These are phyloP conservation scores for Colletotrichum plurivorum DNA, from an alignment of 2,329 filamentous ascomycete genomes.

Conservation along the genomic window DNA sequence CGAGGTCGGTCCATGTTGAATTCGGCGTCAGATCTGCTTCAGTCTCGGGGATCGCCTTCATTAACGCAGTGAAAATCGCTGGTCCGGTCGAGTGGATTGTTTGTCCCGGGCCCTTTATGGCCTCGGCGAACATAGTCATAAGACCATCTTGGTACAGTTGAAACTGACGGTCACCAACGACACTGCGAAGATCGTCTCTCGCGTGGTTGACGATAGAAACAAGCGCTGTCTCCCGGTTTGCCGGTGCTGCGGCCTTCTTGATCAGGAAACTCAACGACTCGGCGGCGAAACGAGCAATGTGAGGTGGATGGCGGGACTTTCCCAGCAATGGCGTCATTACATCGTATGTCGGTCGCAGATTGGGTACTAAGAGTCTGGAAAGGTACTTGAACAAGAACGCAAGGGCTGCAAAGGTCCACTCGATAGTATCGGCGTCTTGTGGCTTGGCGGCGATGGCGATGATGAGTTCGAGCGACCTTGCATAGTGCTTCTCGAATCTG, in stretches of 20 bases:
- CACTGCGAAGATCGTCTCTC: constrained; percentile 74
- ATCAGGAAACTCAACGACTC: constrained; percentile 96
- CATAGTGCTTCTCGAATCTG: constrained; percentile 91
- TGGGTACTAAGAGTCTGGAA: constrained; percentile 86
- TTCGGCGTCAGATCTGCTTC: constrained; percentile 63
- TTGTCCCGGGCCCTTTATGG: constrained; percentile 74
- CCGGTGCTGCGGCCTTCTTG: constrained; percentile 85
- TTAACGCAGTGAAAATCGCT: constrained; percentile 65
- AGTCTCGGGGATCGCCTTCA: constrained; percentile 65
- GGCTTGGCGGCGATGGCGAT: constrained; percentile 83
- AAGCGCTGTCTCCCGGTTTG: constrained; percentile 82
- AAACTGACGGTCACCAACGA: constrained; percentile 69
- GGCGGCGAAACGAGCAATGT: constrained; percentile 92
- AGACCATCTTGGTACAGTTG: constrained; percentile 86
- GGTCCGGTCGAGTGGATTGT: constrained; percentile 73
- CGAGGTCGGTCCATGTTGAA: constrained; percentile 73
- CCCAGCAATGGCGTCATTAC: constrained; percentile 89
- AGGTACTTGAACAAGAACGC: constrained; percentile 99
- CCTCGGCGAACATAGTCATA: constrained; percentile 93
- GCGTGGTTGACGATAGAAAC: constrained; percentile 79
- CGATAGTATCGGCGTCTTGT: constrained; percentile 88
- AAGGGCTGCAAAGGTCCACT: constrained; percentile 95
- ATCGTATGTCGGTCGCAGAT: constrained; percentile 87
- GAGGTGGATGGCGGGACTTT: constrained; percentile 83
- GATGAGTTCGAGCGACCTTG: constrained; percentile 80